Conservation (phyloP, 2,329 filamentous ascomycete genomes). For the Mycogone perniciosa region DNA sequence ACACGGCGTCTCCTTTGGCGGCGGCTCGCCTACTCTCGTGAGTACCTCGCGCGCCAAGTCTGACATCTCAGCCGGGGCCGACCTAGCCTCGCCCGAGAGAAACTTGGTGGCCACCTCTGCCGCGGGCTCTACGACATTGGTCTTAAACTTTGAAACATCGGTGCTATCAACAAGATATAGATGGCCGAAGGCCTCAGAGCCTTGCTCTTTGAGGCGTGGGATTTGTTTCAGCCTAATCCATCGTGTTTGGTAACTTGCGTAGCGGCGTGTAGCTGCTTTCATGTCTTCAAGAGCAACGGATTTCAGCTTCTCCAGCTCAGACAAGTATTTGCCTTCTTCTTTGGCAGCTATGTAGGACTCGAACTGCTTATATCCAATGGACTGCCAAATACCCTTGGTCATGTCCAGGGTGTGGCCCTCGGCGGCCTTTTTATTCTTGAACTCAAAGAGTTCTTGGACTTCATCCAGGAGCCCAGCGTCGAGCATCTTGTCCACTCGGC, state of each 20-base stretch:
- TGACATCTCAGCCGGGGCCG: slow-evolving; percentile 43
- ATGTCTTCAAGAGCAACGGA: slow-evolving; percentile 62
- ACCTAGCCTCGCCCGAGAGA: slow-evolving; percentile 50
- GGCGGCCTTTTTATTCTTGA: slow-evolving; percentile 29
- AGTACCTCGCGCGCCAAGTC: slow-evolving; percentile 48
- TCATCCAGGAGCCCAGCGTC: slow-evolving; percentile 46
- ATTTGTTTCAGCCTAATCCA: slow-evolving; percentile 86
- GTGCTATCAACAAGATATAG: slow-evolving; percentile 81
- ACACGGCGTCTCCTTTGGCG: slow-evolving; percentile 46
- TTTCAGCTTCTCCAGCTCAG: slow-evolving; percentile 50
- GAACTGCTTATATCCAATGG: slow-evolving; percentile 94
- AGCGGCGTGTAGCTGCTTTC: slow-evolving; percentile 78
- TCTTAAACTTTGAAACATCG: slow-evolving; percentile 54
- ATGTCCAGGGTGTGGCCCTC: slow-evolving; percentile 57
- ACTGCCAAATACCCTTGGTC: slow-evolving; percentile 86
- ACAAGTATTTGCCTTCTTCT: slow-evolving; percentile 20
- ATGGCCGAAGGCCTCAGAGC: slow-evolving; percentile 42
- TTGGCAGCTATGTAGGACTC: slow-evolving; percentile 58
- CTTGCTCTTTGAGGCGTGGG: slow-evolving; percentile 54
- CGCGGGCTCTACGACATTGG: slow-evolving; percentile 60
- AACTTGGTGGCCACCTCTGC: slow-evolving; percentile 56
- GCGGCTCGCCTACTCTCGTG: slow-evolving; percentile 37
- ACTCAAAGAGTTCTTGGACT: slow-evolving; percentile 38
- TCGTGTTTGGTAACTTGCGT: slow-evolving; percentile 74
- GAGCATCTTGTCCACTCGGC: slow-evolving; percentile 80